Conservation (phyloP, 23 red algal species). For the Gracilaria domingensis region DNA sequence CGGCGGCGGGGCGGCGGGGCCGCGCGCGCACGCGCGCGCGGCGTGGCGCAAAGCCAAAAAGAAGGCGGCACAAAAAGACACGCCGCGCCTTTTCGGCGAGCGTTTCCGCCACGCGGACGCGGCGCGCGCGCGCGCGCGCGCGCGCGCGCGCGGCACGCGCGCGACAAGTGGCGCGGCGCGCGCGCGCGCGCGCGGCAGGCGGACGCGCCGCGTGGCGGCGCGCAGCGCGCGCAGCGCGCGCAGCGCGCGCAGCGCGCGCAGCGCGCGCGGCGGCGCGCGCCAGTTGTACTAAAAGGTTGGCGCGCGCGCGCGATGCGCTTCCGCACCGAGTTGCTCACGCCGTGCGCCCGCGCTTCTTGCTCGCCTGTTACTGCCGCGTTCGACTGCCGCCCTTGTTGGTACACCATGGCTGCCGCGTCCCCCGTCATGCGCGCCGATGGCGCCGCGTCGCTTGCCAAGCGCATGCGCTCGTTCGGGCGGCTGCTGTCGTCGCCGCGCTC, state of each 20-base stretch:
- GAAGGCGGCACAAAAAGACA: neutral
- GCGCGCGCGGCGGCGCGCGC: neutral
- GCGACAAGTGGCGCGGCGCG: neutral
- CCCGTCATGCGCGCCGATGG: neutral
- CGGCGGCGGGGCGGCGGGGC: too few relatives aligned
- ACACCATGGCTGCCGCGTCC: neutral
- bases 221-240: neutral
- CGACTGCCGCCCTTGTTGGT: too few relatives aligned
- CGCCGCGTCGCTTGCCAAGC: neutral
- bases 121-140: neutral
- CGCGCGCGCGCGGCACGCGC: neutral
- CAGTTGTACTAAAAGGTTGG: too few relatives aligned
- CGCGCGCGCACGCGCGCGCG: neutral
- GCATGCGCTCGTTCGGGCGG: neutral
- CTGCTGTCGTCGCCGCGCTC: neutral
- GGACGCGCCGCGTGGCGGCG: neutral
- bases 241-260: neutral
- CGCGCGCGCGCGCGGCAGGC: neutral
- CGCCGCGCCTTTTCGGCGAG: neutral
- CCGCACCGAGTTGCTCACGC: too few relatives aligned
- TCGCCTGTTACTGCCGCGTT: too few relatives aligned
- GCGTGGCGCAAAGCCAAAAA: neutral
- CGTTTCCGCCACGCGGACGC: neutral
- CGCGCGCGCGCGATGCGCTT: too few relatives aligned
- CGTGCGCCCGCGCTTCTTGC: too few relatives aligned